Base-by-base conservation (phyloP, 2,329 filamentous ascomycete species). In the Aspergillus thermomutatus region DNA sequence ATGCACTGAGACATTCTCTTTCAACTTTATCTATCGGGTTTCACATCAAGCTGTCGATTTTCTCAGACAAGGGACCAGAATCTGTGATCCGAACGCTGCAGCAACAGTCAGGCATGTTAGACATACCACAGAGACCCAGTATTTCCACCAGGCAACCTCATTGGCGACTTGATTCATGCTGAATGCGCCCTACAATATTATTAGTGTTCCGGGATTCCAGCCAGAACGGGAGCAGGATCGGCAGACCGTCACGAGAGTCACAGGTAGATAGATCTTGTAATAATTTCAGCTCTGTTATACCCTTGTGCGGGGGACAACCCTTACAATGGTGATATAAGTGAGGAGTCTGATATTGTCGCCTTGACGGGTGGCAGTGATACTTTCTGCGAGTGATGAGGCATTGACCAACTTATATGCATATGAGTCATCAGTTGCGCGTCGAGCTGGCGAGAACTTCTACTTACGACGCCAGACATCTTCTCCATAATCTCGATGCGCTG, bases 291-390 rank as follows among this genome's bases (percentile, higher is more conserved):
- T 37, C 43, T n/a, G 25, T 10, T 17, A 14, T 21, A 6, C 40
- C 1, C 8, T 26, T 51, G 31, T 34, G n/a, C n/a, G n/a, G n/a
- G n/a, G n/a, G n/a, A n/a, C 40, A 14, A 21, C 9, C 27, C 55
- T 11, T 28, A 57, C 55, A 14, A 57, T 57, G 3, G 51, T 57
- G 27, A 58, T 60, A 51, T 56, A 60, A 0, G 55, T 60, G 14
- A 60, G 23, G 2, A 60, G 52, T n/a, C 50, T 28, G 31, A 60
- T 60, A 58, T 60, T 57, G n/a, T 60, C 49, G 11, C 58, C 58
- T 31, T 60, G 55, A 2, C 52, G 52, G 10, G 58, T 60, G 37
- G 55, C 52, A 7, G 55, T 60, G 14, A 60, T 60, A 40, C 58
- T 60, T 25, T 60, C 55, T 7, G 55, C 48, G 14, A 60, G 47